Conservation (phyloP, 1,139 yeast genomes). For the Yarrowia galli region DNA sequence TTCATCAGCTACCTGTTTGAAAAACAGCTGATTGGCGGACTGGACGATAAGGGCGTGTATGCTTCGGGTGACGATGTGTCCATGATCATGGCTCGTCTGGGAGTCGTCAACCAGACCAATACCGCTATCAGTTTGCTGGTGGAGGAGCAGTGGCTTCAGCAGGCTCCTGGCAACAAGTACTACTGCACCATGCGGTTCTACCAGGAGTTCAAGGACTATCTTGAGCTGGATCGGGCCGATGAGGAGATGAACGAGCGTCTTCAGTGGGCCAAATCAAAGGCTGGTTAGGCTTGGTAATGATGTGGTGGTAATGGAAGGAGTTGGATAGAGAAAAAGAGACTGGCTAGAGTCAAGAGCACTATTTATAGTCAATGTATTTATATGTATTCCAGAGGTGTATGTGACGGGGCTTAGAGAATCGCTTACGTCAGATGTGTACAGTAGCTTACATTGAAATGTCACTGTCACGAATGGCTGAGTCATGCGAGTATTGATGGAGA, state of each 20-base stretch:
- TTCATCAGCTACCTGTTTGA: slow-evolving; percentile 14
- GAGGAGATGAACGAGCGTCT: slow-evolving; percentile 33
- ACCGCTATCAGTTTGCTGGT: slow-evolving; percentile 1
- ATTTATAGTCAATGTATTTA: slow-evolving; percentile 18
- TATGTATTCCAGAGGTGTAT: neutral
- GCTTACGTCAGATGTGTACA: too few species aligned
- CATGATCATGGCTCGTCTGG: slow-evolving; percentile 13
- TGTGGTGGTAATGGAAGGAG: too few species aligned
- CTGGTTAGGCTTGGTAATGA: neutral
- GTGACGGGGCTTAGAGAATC: too few species aligned
- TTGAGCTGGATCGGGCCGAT: slow-evolving; percentile 6
- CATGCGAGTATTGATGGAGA: too few species aligned
- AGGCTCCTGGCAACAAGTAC: neutral
- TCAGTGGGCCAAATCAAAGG: slow-evolving; percentile 16
- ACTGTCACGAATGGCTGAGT: too few species aligned
- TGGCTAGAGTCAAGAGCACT: neutral
- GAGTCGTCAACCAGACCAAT: neutral
- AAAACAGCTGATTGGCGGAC: neutral
- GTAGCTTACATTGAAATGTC: too few species aligned
- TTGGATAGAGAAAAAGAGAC: neutral
- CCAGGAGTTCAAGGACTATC: slow-evolving; percentile 28
- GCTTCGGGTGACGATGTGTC: neutral
- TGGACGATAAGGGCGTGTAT: slow-evolving; percentile 20
- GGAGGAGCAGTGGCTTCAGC: slow-evolving; percentile 21
- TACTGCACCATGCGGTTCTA: slow-evolving; percentile 24